Base-by-base conservation (phyloP, 2,329 filamentous ascomycete genomes). In the Metarhizium rileyi region DNA sequence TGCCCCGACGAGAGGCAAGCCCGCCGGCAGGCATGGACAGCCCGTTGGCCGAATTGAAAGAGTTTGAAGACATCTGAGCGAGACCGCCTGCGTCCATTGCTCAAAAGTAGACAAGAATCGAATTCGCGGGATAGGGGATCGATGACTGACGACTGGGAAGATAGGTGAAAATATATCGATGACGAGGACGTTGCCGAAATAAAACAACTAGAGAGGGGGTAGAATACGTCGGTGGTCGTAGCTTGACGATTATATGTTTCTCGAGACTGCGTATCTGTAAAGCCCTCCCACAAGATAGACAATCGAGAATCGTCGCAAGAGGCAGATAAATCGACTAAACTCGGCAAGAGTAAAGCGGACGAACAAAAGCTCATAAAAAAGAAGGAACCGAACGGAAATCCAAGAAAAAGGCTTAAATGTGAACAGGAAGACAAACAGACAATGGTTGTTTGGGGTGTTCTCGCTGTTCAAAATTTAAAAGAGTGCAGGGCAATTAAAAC, bases 1-100 rank as follows among this genome's bases (percentile, higher is more conserved):
- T 87, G 63, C 94, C 88, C 57, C 93, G 85, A 61, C 78, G 77
- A 25, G 90, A 91, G 55, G 88, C 89, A 64, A 95, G 86, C 62
- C 90, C 87, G 57, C 86, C 81, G 54, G 81, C 76, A 48, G 90
- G 86, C 72, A 88, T 81, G 63, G 83, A 81, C 60, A 95, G 76
- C 60, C 81, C 84, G 68, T 80, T 80, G 65, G 80, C 75, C 68
- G 85, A 76, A 67, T 78, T 73, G 68, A 87, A 87, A 69, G 84
- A 80, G 76, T 84, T 87, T 77, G 89, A 91, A 75, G 89, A 87
- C 91, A 97, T 97, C 80, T 94, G 90, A 93, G 90, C 86, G 77
- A 95, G 88, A 93, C 90, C 89, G 80, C 91, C 91, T 81, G 91
- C 84, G 91, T 95, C 86, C 85, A 94, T 84, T 59, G 69, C 72